Conservation (phyloP, 108 stramenopile genomes). For the Stephanodiscus minutulus region DNA sequence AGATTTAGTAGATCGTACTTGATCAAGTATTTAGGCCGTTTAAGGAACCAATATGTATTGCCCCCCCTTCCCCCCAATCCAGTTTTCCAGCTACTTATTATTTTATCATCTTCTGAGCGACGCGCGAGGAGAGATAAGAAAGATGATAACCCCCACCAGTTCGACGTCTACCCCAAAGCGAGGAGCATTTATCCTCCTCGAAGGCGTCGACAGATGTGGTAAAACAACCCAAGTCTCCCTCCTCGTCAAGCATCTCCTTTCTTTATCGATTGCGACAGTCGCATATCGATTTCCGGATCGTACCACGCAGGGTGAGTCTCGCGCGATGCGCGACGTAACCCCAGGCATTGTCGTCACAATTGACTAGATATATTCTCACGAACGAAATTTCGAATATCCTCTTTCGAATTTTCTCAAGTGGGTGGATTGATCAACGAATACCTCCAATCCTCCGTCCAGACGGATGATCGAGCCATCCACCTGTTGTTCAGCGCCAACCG, state of each 20-base stretch:
- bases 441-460: conserved; percentile 60
- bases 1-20: too few species aligned
- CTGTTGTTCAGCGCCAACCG: conserved; percentile 99
- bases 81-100: too few species aligned
- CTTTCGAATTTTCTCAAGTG: conserved; percentile 40
- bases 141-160: conserved; percentile 8
- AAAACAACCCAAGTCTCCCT: conserved; percentile 93
- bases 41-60: too few species aligned
- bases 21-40: too few species aligned
- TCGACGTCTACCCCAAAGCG: conserved; percentile 44
- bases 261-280: conserved; percentile 65
- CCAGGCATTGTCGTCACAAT: not conserved
- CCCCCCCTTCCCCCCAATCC: too few species aligned
- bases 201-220: conserved; percentile 99
- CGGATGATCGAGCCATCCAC: conserved; percentile 95
- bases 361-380: not conserved
- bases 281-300: conserved; percentile 85
- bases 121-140: too few species aligned
- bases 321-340: not conserved
- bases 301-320: conserved; percentile 56
- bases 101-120: too few species aligned
- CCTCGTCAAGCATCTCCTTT: conserved; percentile 62
- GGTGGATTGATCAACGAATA: conserved; percentile 95
- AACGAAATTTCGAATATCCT: not conserved
- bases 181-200: conserved; percentile 97